Evolutionary conservation across 306 rosid species (phyloP).

Genomic region (Arachis stenosperma): DNA sequence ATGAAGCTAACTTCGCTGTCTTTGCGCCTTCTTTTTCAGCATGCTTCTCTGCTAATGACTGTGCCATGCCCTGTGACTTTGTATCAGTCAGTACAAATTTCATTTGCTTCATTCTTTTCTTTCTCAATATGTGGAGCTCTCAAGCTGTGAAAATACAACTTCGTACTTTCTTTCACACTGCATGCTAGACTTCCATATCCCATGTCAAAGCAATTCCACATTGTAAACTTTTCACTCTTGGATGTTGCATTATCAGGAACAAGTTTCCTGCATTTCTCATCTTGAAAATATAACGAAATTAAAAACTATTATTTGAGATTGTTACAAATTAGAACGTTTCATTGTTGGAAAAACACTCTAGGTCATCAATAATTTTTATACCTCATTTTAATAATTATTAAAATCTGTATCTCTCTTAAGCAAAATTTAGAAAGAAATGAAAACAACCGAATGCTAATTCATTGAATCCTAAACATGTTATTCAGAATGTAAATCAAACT

Average conservation of each 20-base stretch:
- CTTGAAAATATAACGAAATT: slow-evolving; percentile 38
- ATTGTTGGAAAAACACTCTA: neutral
- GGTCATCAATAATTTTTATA: neutral
- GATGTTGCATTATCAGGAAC: slow-evolving; percentile 83
- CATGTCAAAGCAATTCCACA: slow-evolving; percentile 78
- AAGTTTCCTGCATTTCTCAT: slow-evolving; percentile 85
- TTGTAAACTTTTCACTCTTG: slow-evolving; percentile 73
- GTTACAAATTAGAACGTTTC: neutral
- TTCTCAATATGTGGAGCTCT: slow-evolving; percentile 74
- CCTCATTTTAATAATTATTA: too few relatives aligned
- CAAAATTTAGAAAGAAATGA: too few relatives aligned
- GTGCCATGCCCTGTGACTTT: slow-evolving; percentile 50
- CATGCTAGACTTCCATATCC: slow-evolving; percentile 72
- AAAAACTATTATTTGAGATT: neutral
- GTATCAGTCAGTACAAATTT: slow-evolving; percentile 40
- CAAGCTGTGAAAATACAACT: slow-evolving; percentile 68
- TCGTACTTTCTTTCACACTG: slow-evolving; percentile 76
- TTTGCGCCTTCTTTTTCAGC: slow-evolving; percentile 73
- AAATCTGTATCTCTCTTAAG: too few relatives aligned
- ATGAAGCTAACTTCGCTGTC: slow-evolving; percentile 73
- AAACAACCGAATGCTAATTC: too few relatives aligned
- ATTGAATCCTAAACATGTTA: too few relatives aligned
- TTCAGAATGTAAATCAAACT: too few relatives aligned
- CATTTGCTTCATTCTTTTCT: slow-evolving; percentile 57
- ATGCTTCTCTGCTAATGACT: slow-evolving; percentile 54